These are phyloP conservation scores for Penicillium sp. DNA, from an alignment of 2,329 filamentous ascomycete genomes.

Conservation along the genomic window DNA sequence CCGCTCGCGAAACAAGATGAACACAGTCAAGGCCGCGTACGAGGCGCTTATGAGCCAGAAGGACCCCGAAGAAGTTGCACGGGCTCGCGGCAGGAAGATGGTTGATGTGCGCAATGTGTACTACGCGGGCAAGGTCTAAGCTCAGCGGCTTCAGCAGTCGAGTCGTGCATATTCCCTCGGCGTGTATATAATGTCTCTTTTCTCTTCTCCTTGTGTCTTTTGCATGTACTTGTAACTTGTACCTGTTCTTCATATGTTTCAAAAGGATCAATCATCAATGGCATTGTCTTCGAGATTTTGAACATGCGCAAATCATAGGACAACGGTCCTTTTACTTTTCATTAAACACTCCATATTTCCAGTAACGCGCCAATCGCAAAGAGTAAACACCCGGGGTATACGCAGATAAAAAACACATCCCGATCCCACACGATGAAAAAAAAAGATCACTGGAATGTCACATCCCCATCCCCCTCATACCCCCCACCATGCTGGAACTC, in stretches of 20 bases:
- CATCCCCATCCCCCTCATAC: slow-evolving; percentile 24
- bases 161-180: slow-evolving; percentile 16
- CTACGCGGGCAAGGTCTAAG: slow-evolving; percentile 73
- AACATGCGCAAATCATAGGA: slow-evolving; percentile 2
- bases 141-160: slow-evolving; percentile 7
- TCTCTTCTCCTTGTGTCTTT: slow-evolving; percentile 21
- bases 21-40: slow-evolving; percentile 89
- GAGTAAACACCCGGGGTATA: slow-evolving; percentile 18
- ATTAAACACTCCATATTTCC: neutral
- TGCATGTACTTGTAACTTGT: slow-evolving; percentile 33
- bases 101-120: slow-evolving; percentile 97
- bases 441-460: slow-evolving; percentile 26
- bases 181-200: slow-evolving; percentile 27
- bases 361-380: slow-evolving; percentile 9
- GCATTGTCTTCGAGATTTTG: slow-evolving; percentile 7
- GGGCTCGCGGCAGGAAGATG: slow-evolving; percentile 87
- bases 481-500: slow-evolving; percentile 16
- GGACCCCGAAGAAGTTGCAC: slow-evolving; percentile 84
- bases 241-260: slow-evolving; percentile 13
- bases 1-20: slow-evolving; percentile 92
- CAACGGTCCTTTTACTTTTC: neutral
- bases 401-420: slow-evolving; percentile 11
- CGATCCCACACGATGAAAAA: slow-evolving; percentile 6
- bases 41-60: slow-evolving; percentile 79
- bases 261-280: slow-evolving; percentile 20